Evolutionary conservation across 345 rosid genomes (phyloP).

Genomic region (Eucalyptus coolabah): DNA sequence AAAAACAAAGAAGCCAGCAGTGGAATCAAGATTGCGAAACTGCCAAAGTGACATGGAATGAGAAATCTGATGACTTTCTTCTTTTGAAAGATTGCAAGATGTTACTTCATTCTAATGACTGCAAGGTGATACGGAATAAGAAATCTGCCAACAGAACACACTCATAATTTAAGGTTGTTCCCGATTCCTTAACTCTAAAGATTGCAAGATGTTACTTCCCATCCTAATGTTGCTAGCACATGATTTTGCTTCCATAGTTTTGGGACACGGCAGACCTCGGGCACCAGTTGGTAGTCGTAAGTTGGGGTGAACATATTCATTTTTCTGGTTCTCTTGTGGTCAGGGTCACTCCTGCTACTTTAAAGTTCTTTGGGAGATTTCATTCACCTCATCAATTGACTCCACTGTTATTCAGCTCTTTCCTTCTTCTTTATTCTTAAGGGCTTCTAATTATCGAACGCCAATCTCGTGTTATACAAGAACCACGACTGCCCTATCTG

Average conservation of each 20-base stretch:
- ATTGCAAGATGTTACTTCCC: not conserved
- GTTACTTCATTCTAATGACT: not conserved
- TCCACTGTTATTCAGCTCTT: not conserved
- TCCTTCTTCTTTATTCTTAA: not conserved
- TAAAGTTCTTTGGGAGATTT: too few species aligned
- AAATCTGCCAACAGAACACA: slow-evolving; percentile 12
- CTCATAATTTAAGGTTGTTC: slow-evolving; percentile 70
- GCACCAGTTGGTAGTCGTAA: too few species aligned
- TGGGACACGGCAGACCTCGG: too few species aligned
- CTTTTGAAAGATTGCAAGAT: not conserved
- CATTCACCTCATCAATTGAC: too few species aligned
- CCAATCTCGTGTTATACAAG: slow-evolving; percentile 91
- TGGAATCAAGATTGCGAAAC: not conserved
- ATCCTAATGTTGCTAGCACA: slow-evolving; percentile 1
- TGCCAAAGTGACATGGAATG: not conserved
- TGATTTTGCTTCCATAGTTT: not conserved
- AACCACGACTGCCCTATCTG: slow-evolving; percentile 95
- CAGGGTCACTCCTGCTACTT: too few species aligned
- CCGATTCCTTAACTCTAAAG: not conserved
- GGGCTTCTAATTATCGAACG: slow-evolving; percentile 24
- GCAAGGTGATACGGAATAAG: not conserved
- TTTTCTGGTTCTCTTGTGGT: too few species aligned
- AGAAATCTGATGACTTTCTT: not conserved
- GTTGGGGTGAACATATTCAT: too few species aligned
- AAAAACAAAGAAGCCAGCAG: not conserved